phyloP scores from a whole-genome alignment of 2,329 filamentous ascomycete genomes.

The Sphaerulina vaccinii region DNA sequence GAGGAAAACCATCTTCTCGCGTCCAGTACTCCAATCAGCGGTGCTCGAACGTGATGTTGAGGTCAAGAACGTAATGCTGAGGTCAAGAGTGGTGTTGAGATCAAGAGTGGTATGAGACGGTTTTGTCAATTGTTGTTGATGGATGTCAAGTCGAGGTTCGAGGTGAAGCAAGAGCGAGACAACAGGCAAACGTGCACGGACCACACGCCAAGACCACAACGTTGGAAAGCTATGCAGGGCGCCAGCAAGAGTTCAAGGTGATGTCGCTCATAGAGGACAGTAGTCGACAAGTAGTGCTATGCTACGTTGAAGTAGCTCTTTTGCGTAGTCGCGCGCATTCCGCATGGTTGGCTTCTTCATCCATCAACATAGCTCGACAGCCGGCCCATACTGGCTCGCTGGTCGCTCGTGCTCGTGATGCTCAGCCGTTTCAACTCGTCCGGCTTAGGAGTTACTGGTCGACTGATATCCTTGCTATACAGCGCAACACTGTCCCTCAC shows the following conservation, averaged over 20 bases:
- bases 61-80: no score
- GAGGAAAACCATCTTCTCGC: slow-evolving; percentile 13
- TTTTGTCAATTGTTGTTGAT: background rate
- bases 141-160: background rate
- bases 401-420: slow-evolving; percentile 11
- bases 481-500: slow-evolving; percentile 85
- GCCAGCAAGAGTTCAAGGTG: no score
- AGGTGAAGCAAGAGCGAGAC: background rate
- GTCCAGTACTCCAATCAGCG: no score
- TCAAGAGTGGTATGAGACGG: background rate
- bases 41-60: no score
- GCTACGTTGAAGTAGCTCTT: background rate
- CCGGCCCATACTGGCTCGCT: slow-evolving; percentile 31
- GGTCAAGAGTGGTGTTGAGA: background rate
- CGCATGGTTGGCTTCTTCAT: slow-evolving; percentile 11
- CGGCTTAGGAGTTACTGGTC: slow-evolving; percentile 32
- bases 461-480: slow-evolving; percentile 44
- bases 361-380: slow-evolving; percentile 32
- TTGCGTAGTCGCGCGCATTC: background rate
- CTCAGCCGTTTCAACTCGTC: slow-evolving; percentile 25
- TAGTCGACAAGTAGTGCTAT: background rate
- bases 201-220: background rate
- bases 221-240: no score
- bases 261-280: background rate
- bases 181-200: background rate